Conservation (phyloP, 2,329 filamentous ascomycete genomes). For the Bipolaris sorokiniana region DNA sequence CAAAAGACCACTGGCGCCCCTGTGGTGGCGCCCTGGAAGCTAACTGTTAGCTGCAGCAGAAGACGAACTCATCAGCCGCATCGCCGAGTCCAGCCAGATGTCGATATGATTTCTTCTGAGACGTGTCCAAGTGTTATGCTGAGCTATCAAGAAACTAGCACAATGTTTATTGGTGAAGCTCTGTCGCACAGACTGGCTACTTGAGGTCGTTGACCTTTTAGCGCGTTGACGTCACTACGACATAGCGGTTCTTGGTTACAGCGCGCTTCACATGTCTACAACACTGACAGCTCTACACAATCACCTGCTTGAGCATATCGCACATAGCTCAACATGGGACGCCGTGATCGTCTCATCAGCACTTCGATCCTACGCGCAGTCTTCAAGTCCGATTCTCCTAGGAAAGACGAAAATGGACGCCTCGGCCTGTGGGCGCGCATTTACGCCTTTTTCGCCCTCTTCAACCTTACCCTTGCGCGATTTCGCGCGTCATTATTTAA, state of each 20-base stretch:
- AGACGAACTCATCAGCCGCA: constrained; percentile 3
- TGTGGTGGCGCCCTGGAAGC: constrained; percentile 1
- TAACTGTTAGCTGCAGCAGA: constrained; percentile 13
- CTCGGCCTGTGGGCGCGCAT: constrained; percentile 52
- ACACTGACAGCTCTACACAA: constrained; percentile 4
- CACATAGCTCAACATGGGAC: constrained; percentile 39
- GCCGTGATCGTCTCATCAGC: constrained; percentile 45
- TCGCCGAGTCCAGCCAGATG: background rate
- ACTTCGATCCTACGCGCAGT: constrained; percentile 48
- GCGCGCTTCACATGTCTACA: constrained; percentile 5
- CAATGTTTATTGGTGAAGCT: background rate
- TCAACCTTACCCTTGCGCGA: constrained; percentile 56
- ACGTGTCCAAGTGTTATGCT: background rate
- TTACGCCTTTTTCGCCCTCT: constrained; percentile 62
- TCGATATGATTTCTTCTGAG: background rate
- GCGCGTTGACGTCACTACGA: constrained; percentile 19
- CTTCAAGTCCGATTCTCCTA: constrained; percentile 32
- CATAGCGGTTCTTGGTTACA: background rate
- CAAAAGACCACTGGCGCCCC: background rate
- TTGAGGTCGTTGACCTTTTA: background rate
- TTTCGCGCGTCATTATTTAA: constrained; percentile 58
- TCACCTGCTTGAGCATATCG: background rate
- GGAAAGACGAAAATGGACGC: constrained; percentile 26
- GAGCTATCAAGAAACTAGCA: background rate
- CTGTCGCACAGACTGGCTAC: background rate